Percentiles rank a stretch among this genome's conserved stretches.
Conservation (phyloP, 2,329 filamentous ascomycete genomes). For the Colletotrichum lini region DNA sequence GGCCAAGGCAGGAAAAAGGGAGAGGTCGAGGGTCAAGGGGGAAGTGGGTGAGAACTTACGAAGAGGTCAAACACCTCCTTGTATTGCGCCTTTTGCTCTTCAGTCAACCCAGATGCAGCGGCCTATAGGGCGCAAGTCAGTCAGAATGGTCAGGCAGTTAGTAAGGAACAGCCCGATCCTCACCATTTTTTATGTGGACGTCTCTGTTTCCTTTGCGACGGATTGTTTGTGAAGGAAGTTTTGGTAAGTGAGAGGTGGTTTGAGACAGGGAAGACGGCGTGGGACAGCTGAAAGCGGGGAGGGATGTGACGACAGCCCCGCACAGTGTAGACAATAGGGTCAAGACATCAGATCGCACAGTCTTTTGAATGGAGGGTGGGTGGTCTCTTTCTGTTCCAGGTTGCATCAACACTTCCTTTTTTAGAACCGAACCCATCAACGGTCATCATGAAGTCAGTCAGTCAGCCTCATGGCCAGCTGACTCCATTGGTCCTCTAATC, state of each 20-base stretch:
- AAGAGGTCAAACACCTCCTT: slow-evolving; percentile 99
- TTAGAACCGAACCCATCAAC: slow-evolving; percentile 15
- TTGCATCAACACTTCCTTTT: slow-evolving; percentile 30
- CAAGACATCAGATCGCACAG: slow-evolving; percentile 15
- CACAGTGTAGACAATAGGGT: slow-evolving; percentile 21
- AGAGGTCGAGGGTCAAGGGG: slow-evolving; percentile 10
- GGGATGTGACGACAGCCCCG: slow-evolving; percentile 38
- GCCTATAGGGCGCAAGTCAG: slow-evolving; percentile 15
- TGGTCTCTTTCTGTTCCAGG: slow-evolving; percentile 17
- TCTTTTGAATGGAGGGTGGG: not conserved
- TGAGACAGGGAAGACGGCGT: slow-evolving; percentile 42
- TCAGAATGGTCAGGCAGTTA: not conserved
- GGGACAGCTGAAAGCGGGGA: slow-evolving; percentile 42
- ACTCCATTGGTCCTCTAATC: too few relatives aligned
- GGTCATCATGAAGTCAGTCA: slow-evolving; percentile 10
- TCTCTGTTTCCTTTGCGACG: slow-evolving; percentile 11
- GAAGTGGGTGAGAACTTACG: slow-evolving; percentile 72
- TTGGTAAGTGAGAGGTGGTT: slow-evolving; percentile 37
- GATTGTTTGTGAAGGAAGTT: slow-evolving; percentile 38
- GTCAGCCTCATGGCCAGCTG: slow-evolving; percentile 19
- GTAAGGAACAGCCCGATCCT: not conserved
- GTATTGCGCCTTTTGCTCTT: slow-evolving; percentile 99
- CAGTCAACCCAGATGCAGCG: slow-evolving; percentile 71
- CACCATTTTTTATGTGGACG: slow-evolving; percentile 34
- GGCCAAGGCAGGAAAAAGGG: slow-evolving; percentile 16